A percentile compares a stretch with the other conserved stretches of the same genome.
Conservation (phyloP, 345 rosid species). For the Aurinia saxatilis region DNA sequence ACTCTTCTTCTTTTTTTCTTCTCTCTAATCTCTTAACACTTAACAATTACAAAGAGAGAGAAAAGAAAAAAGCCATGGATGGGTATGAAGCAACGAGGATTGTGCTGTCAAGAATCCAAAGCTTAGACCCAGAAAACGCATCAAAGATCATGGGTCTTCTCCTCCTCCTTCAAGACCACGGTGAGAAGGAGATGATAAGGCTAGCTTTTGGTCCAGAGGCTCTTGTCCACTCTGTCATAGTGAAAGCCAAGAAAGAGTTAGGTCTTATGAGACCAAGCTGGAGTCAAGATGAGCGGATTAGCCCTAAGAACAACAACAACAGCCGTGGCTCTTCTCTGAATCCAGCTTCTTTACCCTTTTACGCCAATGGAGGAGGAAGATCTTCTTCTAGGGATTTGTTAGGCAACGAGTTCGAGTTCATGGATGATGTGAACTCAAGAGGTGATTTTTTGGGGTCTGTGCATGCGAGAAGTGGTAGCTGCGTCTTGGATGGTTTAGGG, state of each 20-base stretch:
- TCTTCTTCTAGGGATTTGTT: conserved; percentile 32
- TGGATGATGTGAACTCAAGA: conserved; percentile 38
- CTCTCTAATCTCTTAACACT: conserved; percentile 9
- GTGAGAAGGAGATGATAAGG: conserved; percentile 94
- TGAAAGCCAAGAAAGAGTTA: conserved; percentile 64
- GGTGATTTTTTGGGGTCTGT: conserved; percentile 40
- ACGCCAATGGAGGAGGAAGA: conserved; percentile 43
- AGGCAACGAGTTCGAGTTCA: conserved; percentile 60
- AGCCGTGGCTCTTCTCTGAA: conserved; percentile 37
- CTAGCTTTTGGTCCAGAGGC: conserved; percentile 87
- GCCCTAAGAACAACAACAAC: conserved; percentile 34
- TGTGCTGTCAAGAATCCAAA: conserved; percentile 79
- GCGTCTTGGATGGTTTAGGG: conserved; percentile 59
- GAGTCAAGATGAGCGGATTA: conserved; percentile 44
- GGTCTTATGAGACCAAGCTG: conserved; percentile 48
- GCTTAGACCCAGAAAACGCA: conserved; percentile 76
- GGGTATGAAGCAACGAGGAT: conserved; percentile 83
- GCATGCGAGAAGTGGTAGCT: conserved; percentile 68
- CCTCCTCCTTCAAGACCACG: conserved; percentile 81
- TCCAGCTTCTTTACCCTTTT: conserved; percentile 64
- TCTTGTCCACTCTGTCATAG: conserved; percentile 60
- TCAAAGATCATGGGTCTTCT: conserved; percentile 91
- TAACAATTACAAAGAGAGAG: not conserved
- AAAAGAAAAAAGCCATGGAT: conserved; percentile 48
- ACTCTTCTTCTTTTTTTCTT: conserved; percentile 17